These are phyloP conservation scores for Discostella stelligeroides DNA, from an alignment of 108 stramenopile genomes.

Conservation along the genomic window DNA sequence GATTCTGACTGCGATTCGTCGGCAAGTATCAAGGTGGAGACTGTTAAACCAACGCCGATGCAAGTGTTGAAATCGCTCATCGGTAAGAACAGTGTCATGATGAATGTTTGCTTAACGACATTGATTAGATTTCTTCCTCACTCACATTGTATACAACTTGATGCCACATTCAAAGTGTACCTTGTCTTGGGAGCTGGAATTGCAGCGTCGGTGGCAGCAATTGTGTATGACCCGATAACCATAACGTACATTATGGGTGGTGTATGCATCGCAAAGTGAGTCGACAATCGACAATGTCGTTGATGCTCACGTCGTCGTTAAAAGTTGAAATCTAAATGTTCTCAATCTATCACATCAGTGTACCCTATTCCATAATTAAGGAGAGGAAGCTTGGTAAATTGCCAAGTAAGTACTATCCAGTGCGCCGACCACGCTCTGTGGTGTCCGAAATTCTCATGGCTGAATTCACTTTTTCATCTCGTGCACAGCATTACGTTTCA, in stretches of 20 bases:
- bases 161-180: constrained; percentile 5
- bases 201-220: constrained; percentile 17
- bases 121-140: not conserved
- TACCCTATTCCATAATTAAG: constrained; percentile 5
- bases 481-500: constrained; percentile 19
- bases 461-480: not conserved
- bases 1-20: constrained; percentile 1
- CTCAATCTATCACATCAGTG: not conserved
- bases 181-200: constrained; percentile 2
- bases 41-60: constrained; percentile 14
- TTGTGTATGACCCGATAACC: constrained; percentile 17
- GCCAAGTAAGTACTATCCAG: constrained; percentile 2
- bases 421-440: not conserved
- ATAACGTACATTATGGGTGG: constrained; percentile 16
- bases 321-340: no score
- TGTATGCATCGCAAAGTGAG: constrained; percentile 28
- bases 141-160: not conserved
- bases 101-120: not conserved
- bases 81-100: not conserved
- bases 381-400: constrained; percentile 3
- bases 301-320: not conserved
- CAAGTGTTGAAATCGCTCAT: constrained; percentile 15
- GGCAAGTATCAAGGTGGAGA: not conserved
- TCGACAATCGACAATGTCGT: not conserved
- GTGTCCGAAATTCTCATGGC: no score